Conservation (phyloP, 2,329 filamentous ascomycete species). For the Aurifilum marmelostoma region DNA sequence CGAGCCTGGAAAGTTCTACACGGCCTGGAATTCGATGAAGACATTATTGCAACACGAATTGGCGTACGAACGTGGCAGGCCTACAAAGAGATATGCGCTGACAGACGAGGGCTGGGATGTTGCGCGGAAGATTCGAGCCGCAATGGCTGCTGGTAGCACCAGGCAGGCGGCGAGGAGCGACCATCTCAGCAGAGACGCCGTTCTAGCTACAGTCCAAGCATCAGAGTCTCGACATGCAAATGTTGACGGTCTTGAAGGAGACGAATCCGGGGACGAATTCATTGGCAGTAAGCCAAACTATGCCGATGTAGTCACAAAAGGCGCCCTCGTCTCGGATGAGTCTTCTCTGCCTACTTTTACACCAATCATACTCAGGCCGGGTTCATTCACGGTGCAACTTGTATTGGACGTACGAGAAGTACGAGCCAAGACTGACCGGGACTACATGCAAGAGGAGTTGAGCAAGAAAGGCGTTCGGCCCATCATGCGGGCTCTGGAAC, state of each 20-base stretch:
- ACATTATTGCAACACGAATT: conserved; percentile 73
- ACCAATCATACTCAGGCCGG: conserved; percentile 65
- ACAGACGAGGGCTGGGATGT: conserved; percentile 81
- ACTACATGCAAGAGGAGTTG: conserved; percentile 77
- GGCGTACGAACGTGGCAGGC: conserved; percentile 71
- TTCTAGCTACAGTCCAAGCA: neutral
- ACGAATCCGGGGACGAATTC: conserved; percentile 27
- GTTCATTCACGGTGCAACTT: conserved; percentile 72
- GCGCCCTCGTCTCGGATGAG: conserved; percentile 35
- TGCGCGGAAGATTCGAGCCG: conserved; percentile 64
- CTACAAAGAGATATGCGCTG: conserved; percentile 68
- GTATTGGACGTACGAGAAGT: conserved; percentile 77
- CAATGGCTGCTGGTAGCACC: conserved; percentile 21
- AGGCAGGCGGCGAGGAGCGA: conserved; percentile 9
- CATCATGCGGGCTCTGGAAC: conserved; percentile 68
- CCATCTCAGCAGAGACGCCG: neutral
- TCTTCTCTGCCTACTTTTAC: conserved; percentile 51
- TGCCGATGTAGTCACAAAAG: conserved; percentile 47
- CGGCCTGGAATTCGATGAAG: conserved; percentile 84
- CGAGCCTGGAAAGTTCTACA: conserved; percentile 72
- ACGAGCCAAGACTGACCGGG: conserved; percentile 70
- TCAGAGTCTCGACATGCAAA: neutral
- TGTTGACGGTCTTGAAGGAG: neutral
- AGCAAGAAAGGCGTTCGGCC: conserved; percentile 66
- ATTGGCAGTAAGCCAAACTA: conserved; percentile 36